These are phyloP conservation scores for Russula emetica DNA, from an alignment of 768 basidiomycete species.

Conservation along the genomic window DNA sequence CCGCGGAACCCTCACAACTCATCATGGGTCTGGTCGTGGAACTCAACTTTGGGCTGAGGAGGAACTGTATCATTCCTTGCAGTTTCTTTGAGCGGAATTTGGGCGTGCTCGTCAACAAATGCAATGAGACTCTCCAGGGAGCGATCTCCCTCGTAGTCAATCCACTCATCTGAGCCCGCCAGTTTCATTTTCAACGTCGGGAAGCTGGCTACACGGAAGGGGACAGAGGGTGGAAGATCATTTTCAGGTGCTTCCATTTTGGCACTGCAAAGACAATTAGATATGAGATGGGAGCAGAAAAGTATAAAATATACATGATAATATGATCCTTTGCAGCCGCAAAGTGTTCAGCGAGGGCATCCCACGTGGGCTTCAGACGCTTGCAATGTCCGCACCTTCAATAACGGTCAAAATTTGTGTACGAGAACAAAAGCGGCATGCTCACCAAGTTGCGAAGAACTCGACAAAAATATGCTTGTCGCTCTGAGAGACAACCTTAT, in stretches of 20 bases:
- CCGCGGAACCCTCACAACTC: constrained; percentile 23
- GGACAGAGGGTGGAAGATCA: constrained; percentile 82
- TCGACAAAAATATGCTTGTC: constrained; percentile 93
- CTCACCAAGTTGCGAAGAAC: constrained; percentile 95
- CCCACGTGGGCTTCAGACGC: constrained; percentile 93
- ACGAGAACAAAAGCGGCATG: constrained; percentile 23
- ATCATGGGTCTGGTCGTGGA: constrained; percentile 28
- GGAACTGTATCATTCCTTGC: constrained; percentile 30
- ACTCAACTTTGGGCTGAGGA: constrained; percentile 29
- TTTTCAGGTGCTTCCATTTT: constrained; percentile 98
- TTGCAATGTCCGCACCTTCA: constrained; percentile 92
- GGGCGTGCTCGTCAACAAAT: constrained; percentile 77
- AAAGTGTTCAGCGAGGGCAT: constrained; percentile 83
- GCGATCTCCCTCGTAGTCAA: constrained; percentile 92
- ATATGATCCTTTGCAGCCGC: constrained; percentile 67
- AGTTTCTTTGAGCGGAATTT: constrained; percentile 58
- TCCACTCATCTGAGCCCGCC: constrained; percentile 79
- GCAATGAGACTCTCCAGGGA: constrained; percentile 79
- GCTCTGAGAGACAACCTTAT: constrained; percentile 80
- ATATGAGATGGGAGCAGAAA: constrained; percentile 8
- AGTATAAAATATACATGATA: constrained; percentile 54
- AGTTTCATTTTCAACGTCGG: constrained; percentile 96
- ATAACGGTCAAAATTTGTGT: not conserved
- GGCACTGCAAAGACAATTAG: constrained; percentile 48
- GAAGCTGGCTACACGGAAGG: constrained; percentile 86